phyloP scores from a whole-genome alignment of 2,329 filamentous ascomycete species.

The Trichoderma sp. region DNA sequence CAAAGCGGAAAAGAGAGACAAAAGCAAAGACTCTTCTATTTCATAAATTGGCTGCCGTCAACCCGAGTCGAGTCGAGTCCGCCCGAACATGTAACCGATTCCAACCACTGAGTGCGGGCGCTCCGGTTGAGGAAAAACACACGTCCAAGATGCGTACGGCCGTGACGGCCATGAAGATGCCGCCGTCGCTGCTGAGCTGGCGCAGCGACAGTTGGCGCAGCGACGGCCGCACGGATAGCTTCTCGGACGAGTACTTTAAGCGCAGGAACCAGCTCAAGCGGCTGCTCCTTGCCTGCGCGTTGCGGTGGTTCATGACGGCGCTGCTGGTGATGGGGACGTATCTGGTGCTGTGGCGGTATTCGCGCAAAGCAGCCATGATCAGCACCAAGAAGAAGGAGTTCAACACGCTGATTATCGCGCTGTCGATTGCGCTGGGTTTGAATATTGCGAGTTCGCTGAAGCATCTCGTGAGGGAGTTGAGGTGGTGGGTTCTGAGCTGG shows the following conservation, averaged over 20 bases:
- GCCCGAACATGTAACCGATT: conserved; percentile 15
- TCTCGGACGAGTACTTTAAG: conserved; percentile 30
- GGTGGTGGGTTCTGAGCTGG: conserved; percentile 49
- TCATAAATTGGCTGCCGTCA: not conserved
- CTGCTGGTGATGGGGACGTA: conserved; percentile 35
- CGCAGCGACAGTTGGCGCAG: conserved; percentile 28
- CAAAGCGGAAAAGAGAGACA: not conserved
- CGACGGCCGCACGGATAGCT: conserved; percentile 27
- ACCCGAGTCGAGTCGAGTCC: not conserved
- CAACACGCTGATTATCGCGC: conserved; percentile 47
- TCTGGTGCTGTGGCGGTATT: conserved; percentile 35
- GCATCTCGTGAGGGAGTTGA: conserved; percentile 45
- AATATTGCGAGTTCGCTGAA: conserved; percentile 47
- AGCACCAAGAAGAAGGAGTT: conserved; percentile 43
- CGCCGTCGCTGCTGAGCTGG: conserved; percentile 16
- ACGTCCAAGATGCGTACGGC: conserved; percentile 7
- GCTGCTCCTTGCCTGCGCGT: conserved; percentile 26
- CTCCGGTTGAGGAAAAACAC: conserved; percentile 6
- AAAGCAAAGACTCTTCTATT: not conserved
- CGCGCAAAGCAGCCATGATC: conserved; percentile 35
- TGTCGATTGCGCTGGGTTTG: conserved; percentile 46
- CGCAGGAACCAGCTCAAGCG: conserved; percentile 29
- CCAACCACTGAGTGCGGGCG: not conserved
- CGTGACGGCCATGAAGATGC: conserved; percentile 3
- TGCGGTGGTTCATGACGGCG: conserved; percentile 36